Percentiles rank a stretch among this genome's conserved stretches.
These are phyloP conservation scores for Chimonanthus salicifolius DNA, from an alignment of 164 flowering plant species.

Conservation along the genomic window DNA sequence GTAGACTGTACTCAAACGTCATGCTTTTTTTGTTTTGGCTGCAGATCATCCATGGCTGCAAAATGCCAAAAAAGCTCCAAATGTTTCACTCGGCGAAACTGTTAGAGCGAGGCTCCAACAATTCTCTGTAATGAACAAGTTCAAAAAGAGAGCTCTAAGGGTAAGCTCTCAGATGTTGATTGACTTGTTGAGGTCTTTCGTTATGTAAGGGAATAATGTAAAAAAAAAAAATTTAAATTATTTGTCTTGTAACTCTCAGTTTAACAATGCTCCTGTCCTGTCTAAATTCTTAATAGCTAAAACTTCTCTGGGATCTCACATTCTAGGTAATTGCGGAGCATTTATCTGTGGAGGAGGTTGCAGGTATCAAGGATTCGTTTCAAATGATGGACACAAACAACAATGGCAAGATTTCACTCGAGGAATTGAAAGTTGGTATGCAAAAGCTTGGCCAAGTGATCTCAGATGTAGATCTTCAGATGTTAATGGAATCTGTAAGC, in stretches of 20 bases:
- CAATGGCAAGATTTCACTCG: slow-evolving; percentile 61
- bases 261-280: neutral
- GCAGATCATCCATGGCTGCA: slow-evolving; percentile 94
- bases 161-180: slow-evolving; percentile 29
- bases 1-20: neutral
- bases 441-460: slow-evolving; percentile 73
- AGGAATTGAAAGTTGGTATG: slow-evolving; percentile 57
- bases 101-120: slow-evolving; percentile 89
- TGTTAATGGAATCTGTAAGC: slow-evolving; percentile 85
- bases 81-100: slow-evolving; percentile 82
- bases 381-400: slow-evolving; percentile 65
- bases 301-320: slow-evolving; percentile 1
- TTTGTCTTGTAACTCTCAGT: neutral
- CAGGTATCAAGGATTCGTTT: slow-evolving; percentile 84
- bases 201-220: neutral
- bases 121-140: slow-evolving; percentile 89
- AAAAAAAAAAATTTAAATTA: neutral
- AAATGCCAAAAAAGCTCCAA: slow-evolving; percentile 82
- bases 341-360: slow-evolving; percentile 85
- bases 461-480: slow-evolving; percentile 69
- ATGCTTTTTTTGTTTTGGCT: slow-evolving; percentile 7
- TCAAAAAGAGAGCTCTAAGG: slow-evolving; percentile 90
- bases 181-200: neutral
- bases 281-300: slow-evolving; percentile 8
- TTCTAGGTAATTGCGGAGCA: slow-evolving; percentile 81